Conservation (phyloP, 2,329 filamentous ascomycete species). For the Coniochaeta prunicola region DNA sequence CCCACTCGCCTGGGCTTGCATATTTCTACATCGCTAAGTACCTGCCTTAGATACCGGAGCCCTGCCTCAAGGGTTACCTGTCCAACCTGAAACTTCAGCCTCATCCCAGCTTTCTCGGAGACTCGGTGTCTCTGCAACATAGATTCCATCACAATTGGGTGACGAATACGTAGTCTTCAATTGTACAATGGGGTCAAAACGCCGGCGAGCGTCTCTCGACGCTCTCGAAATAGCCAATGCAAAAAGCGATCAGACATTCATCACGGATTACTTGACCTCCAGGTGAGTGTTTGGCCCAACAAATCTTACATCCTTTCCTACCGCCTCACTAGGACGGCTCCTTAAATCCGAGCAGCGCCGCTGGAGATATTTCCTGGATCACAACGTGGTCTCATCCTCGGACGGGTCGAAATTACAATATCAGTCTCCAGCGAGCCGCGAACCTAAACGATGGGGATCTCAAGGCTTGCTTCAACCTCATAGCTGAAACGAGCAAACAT, state of each 20-base stretch:
- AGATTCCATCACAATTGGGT: background rate
- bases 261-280: slow-evolving; percentile 37
- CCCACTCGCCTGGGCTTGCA: background rate
- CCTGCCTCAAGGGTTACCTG: background rate
- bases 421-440: slow-evolving; percentile 34
- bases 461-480: slow-evolving; percentile 44
- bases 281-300: slow-evolving; percentile 28
- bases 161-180: background rate
- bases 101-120: background rate
- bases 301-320: background rate
- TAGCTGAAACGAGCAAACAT: slow-evolving; percentile 55
- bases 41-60: too few species aligned
- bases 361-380: slow-evolving; percentile 14
- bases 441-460: slow-evolving; percentile 37
- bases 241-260: slow-evolving; percentile 40
- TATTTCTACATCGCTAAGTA: background rate
- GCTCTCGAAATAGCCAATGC: slow-evolving; percentile 41
- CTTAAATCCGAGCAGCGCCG: background rate
- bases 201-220: slow-evolving; percentile 12
- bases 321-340: slow-evolving; percentile 1
- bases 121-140: background rate
- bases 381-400: slow-evolving; percentile 43
- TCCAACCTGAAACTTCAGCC: background rate
- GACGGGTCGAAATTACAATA: slow-evolving; percentile 29
- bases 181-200: background rate